A percentile compares a stretch with the other conserved stretches of the same genome.
phyloP scores from a whole-genome alignment of 768 basidiomycete genomes.

The Paxillus involutus region DNA sequence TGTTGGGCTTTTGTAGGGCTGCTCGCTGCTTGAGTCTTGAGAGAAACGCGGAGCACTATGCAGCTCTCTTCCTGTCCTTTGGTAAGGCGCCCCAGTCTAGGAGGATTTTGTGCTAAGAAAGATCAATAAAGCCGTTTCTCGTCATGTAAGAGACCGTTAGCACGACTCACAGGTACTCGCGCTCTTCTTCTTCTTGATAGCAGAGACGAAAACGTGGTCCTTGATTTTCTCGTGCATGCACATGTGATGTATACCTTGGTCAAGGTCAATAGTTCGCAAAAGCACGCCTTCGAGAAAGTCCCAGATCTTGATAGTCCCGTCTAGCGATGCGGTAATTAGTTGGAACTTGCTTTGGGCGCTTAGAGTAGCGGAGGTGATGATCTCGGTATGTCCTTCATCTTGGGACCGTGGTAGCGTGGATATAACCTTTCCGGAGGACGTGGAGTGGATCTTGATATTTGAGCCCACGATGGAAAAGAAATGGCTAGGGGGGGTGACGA shows the following conservation, averaged over 20 bases:
- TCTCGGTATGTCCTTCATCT: slow-evolving; percentile 40
- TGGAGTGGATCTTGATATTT: slow-evolving; percentile 84
- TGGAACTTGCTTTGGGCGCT: slow-evolving; percentile 89
- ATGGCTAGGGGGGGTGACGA: slow-evolving; percentile 50
- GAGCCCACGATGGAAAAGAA: slow-evolving; percentile 87
- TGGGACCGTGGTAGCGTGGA: slow-evolving; percentile 71
- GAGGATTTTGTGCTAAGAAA: slow-evolving; percentile 8
- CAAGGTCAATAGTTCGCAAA: slow-evolving; percentile 70
- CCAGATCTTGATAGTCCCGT: slow-evolving; percentile 89
- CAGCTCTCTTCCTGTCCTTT: slow-evolving; percentile 41
- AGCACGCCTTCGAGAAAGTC: slow-evolving; percentile 86
- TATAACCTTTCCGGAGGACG: slow-evolving; percentile 71
- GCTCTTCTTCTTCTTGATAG: slow-evolving; percentile 45
- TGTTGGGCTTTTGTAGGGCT: slow-evolving; percentile 41
- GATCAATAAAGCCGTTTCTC: slow-evolving; percentile 1
- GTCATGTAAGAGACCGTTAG: background rate
- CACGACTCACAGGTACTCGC: slow-evolving; percentile 22
- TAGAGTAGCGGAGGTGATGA: slow-evolving; percentile 73
- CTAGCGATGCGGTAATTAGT: slow-evolving; percentile 79
- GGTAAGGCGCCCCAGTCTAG: background rate
- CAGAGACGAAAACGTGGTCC: slow-evolving; percentile 70
- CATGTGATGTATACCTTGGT: slow-evolving; percentile 68
- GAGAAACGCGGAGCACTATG: slow-evolving; percentile 61
- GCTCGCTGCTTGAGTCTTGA: slow-evolving; percentile 41
- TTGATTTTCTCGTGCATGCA: slow-evolving; percentile 70